Conservation (phyloP, 2,329 filamentous ascomycete species). For the Penicillium brevicompactum region DNA sequence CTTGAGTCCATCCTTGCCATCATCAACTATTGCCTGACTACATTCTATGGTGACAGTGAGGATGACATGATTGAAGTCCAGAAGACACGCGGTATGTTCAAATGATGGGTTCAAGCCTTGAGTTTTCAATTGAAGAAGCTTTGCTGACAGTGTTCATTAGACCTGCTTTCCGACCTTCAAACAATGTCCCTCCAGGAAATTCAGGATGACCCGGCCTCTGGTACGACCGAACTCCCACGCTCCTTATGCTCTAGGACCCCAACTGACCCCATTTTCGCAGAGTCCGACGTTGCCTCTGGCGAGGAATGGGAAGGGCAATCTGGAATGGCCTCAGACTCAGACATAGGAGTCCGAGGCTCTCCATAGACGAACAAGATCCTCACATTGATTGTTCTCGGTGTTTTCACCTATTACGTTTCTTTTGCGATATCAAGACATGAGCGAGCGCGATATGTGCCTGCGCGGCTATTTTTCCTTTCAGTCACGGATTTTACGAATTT, state of each 20-base stretch:
- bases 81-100: constrained; percentile 38
- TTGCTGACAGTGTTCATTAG: constrained; percentile 24
- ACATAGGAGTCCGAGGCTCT: constrained; percentile 40
- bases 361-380: constrained; percentile 26
- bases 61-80: constrained; percentile 37
- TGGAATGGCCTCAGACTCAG: constrained; percentile 44
- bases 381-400: not conserved
- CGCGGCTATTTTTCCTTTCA: not conserved
- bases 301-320: constrained; percentile 48
- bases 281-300: constrained; percentile 42
- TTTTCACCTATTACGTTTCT: constrained; percentile 2
- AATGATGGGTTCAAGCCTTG: not conserved
- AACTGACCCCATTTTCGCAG: constrained; percentile 25
- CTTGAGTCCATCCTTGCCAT: constrained; percentile 41
- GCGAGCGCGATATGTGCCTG: constrained; percentile 1
- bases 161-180: constrained; percentile 34
- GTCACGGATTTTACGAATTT: constrained; percentile 10
- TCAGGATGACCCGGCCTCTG: constrained; percentile 43
- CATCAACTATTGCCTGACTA: constrained; percentile 40
- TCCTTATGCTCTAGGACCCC: not conserved
- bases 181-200: constrained; percentile 39
- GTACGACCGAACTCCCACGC: constrained; percentile 30
- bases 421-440: constrained; percentile 3
- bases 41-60: constrained; percentile 41
- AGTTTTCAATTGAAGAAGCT: not conserved